Evolutionary conservation across 257 asterid species (phyloP), one percentile per base, ranked within the genome.

Genomic region (Petunia secreta): DNA sequence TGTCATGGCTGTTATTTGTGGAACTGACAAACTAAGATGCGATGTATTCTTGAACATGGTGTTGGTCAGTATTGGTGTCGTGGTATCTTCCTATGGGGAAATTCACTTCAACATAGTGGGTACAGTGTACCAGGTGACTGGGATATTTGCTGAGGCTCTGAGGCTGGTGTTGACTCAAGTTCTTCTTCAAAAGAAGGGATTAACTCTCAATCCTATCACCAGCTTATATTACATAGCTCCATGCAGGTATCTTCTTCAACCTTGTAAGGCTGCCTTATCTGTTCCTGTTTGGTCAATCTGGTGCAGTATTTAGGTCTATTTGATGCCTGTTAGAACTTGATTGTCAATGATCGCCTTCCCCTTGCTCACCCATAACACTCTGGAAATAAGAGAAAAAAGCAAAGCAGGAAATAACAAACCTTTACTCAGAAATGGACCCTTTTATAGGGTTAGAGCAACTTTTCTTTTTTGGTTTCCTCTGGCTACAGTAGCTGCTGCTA

Each of bases 141-240:
- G 99, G 79, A 96, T 96, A 87, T 79, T 94, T 80, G 98, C 99
- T 62, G 99, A 96, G 86, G 98, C 99, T 77, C 96, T 96, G 77
- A 88, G 99, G 89, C 87, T 96, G 89, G 99, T 96, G 79, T 87
- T 96, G 67, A 96, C 99, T 82, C 99, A 96, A 90, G 97, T 96
- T 84, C 94, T 96, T 75, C 96, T 96, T 78, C 99, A 96, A 83
- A 96, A 92, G 86, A 91, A 92, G 89, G 98, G 98, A 81, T 88
- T 94, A 83, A 87, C 98, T 8, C 95, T 96, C 52, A 96, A 94
- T 86, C 99, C 99, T 38, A 83, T 96, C 89, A 96, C 98, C 77
- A 96, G 97, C 87, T 90, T 96, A 62, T 96, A 96, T 81, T 96
- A 96, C 92, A 96, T 96, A 82, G 99, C 99, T 76, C 99, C 99